A percentile compares a stretch with the other conserved stretches of the same genome.
Conservation (phyloP, 768 basidiomycete genomes). For the Fibroporia radiculosa region DNA sequence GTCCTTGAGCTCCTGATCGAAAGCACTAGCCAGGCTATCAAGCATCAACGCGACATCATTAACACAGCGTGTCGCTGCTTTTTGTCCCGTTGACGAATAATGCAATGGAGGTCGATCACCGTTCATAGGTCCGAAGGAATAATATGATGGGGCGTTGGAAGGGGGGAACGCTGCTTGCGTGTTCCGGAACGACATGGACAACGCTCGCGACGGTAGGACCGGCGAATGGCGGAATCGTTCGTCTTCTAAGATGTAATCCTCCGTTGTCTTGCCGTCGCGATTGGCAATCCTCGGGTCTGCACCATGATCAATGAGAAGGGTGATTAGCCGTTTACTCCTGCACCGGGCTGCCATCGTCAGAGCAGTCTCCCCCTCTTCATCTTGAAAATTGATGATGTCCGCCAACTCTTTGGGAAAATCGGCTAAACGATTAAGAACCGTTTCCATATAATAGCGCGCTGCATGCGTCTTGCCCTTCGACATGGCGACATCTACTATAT, state of each 20-base stretch:
- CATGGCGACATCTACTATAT: constrained; percentile 96
- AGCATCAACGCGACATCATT: constrained; percentile 83
- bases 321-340: constrained; percentile 90
- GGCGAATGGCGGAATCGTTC: constrained; percentile 94
- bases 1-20: constrained; percentile 85
- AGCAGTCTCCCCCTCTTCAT: constrained; percentile 97
- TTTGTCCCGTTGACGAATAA: constrained; percentile 78
- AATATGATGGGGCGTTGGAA: constrained; percentile 29
- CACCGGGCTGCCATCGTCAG: constrained; percentile 95
- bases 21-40: constrained; percentile 80
- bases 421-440: constrained; percentile 74
- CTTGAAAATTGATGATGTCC: constrained; percentile 98
- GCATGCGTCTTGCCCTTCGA: constrained; percentile 97
- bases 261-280: constrained; percentile 91
- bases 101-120: constrained; percentile 71
- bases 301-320: constrained; percentile 91
- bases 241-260: constrained; percentile 98
- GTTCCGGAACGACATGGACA: constrained; percentile 68
- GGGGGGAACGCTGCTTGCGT: constrained; percentile 54
- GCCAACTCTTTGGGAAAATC: constrained; percentile 95
- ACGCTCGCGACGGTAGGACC: constrained; percentile 58
- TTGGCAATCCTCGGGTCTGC: constrained; percentile 95
- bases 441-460: constrained; percentile 98
- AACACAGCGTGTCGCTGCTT: constrained; percentile 76
- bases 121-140: constrained; percentile 41